Evolutionary conservation across 164 flowering plant species (phyloP).

Genomic region (Magnolia changhungtana): DNA sequence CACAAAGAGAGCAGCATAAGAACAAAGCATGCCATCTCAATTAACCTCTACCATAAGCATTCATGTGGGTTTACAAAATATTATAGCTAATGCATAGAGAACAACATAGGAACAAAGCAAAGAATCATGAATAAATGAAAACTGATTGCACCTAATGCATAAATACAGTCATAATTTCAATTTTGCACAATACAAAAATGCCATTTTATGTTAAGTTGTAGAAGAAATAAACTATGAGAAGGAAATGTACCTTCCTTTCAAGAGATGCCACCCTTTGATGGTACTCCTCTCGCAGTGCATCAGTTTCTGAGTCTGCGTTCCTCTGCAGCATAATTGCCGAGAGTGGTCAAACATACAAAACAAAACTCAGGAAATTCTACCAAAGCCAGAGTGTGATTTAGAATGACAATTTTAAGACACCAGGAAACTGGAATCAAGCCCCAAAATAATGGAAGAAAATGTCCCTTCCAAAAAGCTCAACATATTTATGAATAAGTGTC

Average conservation of each 20-base stretch:
- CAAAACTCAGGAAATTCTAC: neutral
- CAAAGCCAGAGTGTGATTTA: neutral
- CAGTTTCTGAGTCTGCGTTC: conserved; percentile 77
- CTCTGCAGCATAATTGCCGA: conserved; percentile 44
- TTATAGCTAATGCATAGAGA: neutral
- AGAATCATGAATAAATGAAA: neutral
- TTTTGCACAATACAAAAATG: neutral
- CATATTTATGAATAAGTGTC: neutral
- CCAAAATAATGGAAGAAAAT: too few relatives aligned
- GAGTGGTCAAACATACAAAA: conserved; percentile 2
- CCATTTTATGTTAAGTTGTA: neutral
- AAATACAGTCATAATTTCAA: neutral
- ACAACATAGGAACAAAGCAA: neutral
- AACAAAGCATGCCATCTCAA: too few relatives aligned
- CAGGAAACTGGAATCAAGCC: neutral
- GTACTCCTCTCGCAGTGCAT: conserved; percentile 87
- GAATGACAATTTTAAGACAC: neutral
- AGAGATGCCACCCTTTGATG: conserved; percentile 90
- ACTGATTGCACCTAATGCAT: neutral
- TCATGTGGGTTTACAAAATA: too few relatives aligned
- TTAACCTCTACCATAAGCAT: too few relatives aligned
- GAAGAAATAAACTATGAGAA: conserved; percentile 7
- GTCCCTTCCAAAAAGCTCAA: neutral
- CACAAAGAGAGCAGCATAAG: too few relatives aligned
- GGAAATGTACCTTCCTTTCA: conserved; percentile 76